These are phyloP conservation scores for Mucor mucedo DNA, from an alignment of 371 early-diverging fungal species.

Conservation along the genomic window DNA sequence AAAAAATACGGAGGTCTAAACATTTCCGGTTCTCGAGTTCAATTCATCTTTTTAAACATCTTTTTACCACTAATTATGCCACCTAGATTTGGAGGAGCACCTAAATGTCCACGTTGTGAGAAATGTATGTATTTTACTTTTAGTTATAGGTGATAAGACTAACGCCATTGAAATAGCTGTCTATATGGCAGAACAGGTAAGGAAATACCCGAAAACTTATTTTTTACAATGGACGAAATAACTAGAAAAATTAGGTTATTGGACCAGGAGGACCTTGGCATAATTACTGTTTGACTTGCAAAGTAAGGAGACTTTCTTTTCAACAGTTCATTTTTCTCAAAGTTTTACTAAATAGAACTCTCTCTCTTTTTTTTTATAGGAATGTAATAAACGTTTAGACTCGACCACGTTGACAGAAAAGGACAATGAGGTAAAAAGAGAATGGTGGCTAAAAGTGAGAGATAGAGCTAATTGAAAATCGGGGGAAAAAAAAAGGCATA, in stretches of 20 bases:
- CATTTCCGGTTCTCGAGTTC: too few species aligned
- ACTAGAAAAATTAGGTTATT: conserved; percentile 31
- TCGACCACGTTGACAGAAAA: conserved; percentile 51
- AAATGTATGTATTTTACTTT: conserved; percentile 35
- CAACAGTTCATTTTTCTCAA: too few species aligned
- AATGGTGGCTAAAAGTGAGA: not conserved
- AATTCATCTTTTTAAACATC: not conserved
- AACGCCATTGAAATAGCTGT: conserved; percentile 34
- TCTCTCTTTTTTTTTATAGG: conserved; percentile 18
- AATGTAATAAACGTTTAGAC: conserved; percentile 57
- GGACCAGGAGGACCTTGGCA: conserved; percentile 55
- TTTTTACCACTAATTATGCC: conserved; percentile 27
- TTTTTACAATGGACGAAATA: not conserved
- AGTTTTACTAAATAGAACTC: too few species aligned
- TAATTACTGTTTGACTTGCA: conserved; percentile 49
- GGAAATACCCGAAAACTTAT: not conserved
- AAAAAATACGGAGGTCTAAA: too few species aligned
- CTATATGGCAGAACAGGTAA: conserved; percentile 59
- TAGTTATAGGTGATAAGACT: too few species aligned
- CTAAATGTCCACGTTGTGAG: conserved; percentile 50
- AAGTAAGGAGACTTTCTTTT: conserved; percentile 23
- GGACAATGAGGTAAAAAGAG: conserved; percentile 36
- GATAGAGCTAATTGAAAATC: not conserved
- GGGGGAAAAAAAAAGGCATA: conserved; percentile 36
- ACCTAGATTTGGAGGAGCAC: conserved; percentile 52